These are phyloP conservation scores for Fagus sylvatica DNA, from an alignment of 306 rosid genomes.

Conservation along the genomic window DNA sequence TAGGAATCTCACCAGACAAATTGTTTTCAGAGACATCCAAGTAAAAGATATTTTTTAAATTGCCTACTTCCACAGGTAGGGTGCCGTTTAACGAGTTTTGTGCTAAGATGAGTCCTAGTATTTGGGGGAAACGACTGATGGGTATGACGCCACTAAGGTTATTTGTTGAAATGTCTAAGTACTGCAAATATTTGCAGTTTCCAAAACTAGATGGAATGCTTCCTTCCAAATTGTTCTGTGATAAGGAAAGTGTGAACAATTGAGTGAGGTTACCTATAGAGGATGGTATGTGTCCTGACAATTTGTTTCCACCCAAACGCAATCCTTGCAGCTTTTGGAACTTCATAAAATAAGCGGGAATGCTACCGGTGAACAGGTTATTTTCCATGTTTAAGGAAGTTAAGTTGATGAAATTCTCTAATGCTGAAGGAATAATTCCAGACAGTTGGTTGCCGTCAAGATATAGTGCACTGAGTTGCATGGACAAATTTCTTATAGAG, in stretches of 20 bases:
- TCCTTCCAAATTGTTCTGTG: constrained; percentile 18
- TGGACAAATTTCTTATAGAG: constrained; percentile 29
- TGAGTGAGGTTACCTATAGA: constrained; percentile 27
- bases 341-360: constrained; percentile 23
- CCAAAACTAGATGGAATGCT: constrained; percentile 11
- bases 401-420: constrained; percentile 30
- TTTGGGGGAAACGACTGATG: no score
- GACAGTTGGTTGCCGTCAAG: constrained; percentile 11
- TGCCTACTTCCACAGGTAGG: constrained; percentile 24
- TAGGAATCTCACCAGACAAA: constrained; percentile 25
- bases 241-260: not conserved
- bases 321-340: not conserved
- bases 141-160: constrained; percentile 4
- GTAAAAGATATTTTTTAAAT: not conserved
- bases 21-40: constrained; percentile 27
- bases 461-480: constrained; percentile 11
- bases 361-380: constrained; percentile 22
- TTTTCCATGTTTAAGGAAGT: not conserved
- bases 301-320: not conserved
- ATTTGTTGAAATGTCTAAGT: constrained; percentile 1
- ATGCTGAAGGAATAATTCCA: constrained; percentile 26
- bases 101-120: no score
- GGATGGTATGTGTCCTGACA: constrained; percentile 29
- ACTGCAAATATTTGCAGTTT: not conserved
- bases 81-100: constrained; percentile 7